Base-by-base conservation (phyloP, 345 rosid species). In the Excoecaria agallocha region DNA sequence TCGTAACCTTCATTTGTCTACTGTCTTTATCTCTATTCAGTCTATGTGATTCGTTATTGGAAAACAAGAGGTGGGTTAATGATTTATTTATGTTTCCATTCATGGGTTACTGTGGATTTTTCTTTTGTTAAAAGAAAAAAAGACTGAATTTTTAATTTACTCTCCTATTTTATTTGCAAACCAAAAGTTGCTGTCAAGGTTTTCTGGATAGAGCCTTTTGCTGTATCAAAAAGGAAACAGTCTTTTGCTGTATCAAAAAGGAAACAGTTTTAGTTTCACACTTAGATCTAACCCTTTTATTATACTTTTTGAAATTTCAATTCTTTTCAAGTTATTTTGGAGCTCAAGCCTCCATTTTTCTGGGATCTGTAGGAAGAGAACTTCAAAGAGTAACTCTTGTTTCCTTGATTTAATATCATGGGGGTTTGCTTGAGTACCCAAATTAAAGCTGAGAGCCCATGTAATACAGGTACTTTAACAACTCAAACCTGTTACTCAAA, bases 361-460 rank as follows among this genome's bases (percentile, higher is more conserved):
- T 75, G 55, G 78, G 69, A 81, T 84, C 71, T 68, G 50, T 72
- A 84, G 86, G 74, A 55, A 64, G 80, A 79, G 74, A 35, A 39
- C 41, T 39, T 73, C 77, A 63, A 59, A 76, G 66, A 75, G 77
- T 69, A 78, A 49, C 55, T 70, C 65, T 72, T 64, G 70, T 74
- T 75, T 25, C 11, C 43, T 65, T 70, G 66, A 15, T 52, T 72
- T 64, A 58, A 49, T 66, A 75, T 76, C 22, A 95, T 95, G 98
- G 97, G 99, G 90, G 70, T 86, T 83, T 95, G 99, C 84, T 85
- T 93, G 52, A 90, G 98, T 77, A 88, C 97, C 77, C 87, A 82
- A 82, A 87, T 95, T 79, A 93, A 93, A 88, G 97, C 93, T 68
- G 96, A 86, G 83, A 89, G 93, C 82, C 90, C 91, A 74, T 78